Evolutionary conservation across 2,329 filamentous ascomycete species (phyloP).

Genomic region (Allantophomopsis cytisporea): DNA sequence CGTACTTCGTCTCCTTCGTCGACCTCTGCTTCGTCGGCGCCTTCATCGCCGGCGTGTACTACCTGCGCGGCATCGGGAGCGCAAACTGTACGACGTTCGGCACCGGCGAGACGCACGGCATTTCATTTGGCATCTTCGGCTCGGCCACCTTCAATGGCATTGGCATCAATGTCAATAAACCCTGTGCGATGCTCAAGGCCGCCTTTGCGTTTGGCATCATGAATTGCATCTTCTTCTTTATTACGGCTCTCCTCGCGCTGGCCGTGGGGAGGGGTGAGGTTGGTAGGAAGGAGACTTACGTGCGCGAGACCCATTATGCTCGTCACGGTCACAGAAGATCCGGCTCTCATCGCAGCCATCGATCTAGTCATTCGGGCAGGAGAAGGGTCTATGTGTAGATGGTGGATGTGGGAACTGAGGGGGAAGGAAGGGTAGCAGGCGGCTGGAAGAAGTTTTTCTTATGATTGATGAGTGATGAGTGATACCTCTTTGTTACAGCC

Average conservation of each 20-base stretch:
- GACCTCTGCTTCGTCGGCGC: constrained; percentile 50
- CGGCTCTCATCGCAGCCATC: constrained; percentile 16
- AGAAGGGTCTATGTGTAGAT: constrained; percentile 16
- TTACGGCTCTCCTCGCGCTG: constrained; percentile 60
- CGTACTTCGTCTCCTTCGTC: constrained; percentile 44
- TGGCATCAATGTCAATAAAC: constrained; percentile 50
- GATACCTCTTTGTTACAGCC: no score
- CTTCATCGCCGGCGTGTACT: constrained; percentile 48
- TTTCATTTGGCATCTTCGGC: constrained; percentile 49
- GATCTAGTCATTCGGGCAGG: constrained; percentile 13
- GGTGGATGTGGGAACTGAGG: not conserved
- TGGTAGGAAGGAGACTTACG: constrained; percentile 10
- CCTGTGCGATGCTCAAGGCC: constrained; percentile 86
- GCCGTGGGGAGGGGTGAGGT: constrained; percentile 6
- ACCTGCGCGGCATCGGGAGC: constrained; percentile 40
- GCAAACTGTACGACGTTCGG: constrained; percentile 55
- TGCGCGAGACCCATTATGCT: constrained; percentile 13
- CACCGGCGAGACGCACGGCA: constrained; percentile 32
- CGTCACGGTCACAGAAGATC: constrained; percentile 15
- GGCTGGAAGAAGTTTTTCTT: no score
- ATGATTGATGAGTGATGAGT: no score
- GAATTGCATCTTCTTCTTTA: constrained; percentile 67
- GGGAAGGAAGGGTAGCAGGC: no score
- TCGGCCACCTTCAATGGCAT: constrained; percentile 36
- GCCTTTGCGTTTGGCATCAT: constrained; percentile 84